These are phyloP conservation scores for Mortierella sp. DNA, from an alignment of 371 early-diverging fungal species.

Conservation along the genomic window DNA sequence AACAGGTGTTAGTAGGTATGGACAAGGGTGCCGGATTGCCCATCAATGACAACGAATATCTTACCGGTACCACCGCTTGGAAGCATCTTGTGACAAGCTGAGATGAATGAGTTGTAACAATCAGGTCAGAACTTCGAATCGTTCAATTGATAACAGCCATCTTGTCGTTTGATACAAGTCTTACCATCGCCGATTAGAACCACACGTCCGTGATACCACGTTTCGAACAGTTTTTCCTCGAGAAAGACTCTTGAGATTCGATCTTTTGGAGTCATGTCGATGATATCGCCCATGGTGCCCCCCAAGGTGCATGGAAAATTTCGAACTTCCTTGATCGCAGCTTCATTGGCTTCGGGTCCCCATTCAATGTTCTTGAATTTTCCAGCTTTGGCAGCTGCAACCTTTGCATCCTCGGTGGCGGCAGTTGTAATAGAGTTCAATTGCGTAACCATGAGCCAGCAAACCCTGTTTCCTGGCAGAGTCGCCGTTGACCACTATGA, in stretches of 20 bases:
- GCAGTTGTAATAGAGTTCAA: neutral
- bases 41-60: neutral
- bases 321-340: slow-evolving; percentile 9
- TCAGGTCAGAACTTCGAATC: too few species aligned
- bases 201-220: slow-evolving; percentile 14
- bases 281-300: slow-evolving; percentile 18
- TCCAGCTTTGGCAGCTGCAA: neutral
- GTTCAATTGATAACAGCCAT: too few species aligned
- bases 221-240: slow-evolving; percentile 13
- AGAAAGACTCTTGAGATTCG: slow-evolving; percentile 15
- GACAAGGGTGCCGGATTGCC: neutral
- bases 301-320: slow-evolving; percentile 6
- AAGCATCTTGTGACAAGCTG: slow-evolving; percentile 19
- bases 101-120: too few species aligned
- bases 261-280: slow-evolving; percentile 22
- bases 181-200: slow-evolving; percentile 28
- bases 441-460: neutral
- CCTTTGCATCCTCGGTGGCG: neutral
- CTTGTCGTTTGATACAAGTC: neutral
- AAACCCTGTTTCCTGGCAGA: neutral
- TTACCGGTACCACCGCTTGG: slow-evolving; percentile 7
- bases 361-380: slow-evolving; percentile 14
- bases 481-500: neutral
- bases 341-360: slow-evolving; percentile 17
- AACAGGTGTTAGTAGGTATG: neutral